These are phyloP conservation scores for Groenewaldozyma sp. DNA, from an alignment of 1,139 yeast genomes.

Conservation along the genomic window DNA sequence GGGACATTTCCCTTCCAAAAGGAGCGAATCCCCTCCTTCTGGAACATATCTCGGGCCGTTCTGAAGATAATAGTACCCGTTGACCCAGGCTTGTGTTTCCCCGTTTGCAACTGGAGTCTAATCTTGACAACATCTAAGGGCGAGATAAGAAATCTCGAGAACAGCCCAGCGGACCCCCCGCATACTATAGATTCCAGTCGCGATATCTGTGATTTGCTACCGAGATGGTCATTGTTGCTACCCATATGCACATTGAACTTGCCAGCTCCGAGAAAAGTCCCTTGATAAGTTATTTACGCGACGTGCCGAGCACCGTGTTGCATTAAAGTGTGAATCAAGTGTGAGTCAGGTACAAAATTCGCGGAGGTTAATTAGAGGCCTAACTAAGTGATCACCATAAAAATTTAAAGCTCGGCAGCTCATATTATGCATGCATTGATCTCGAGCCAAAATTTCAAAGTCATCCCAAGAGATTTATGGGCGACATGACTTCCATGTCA, in stretches of 20 bases:
- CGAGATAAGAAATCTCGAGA: conserved; percentile 54
- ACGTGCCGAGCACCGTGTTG: too few species aligned
- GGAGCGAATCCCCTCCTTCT: conserved; percentile 49
- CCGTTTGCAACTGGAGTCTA: conserved; percentile 56
- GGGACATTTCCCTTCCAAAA: conserved; percentile 96
- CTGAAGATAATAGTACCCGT: conserved; percentile 26
- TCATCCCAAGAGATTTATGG: too few species aligned
- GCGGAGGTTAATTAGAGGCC: too few species aligned
- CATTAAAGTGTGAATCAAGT: not conserved
- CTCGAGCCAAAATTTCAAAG: too few species aligned
- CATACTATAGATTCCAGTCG: conserved; percentile 41
- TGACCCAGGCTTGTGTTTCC: conserved; percentile 16
- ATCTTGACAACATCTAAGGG: conserved; percentile 88
- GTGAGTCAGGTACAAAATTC: conserved; percentile 2
- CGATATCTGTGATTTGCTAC: conserved; percentile 24
- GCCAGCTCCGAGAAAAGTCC: too few species aligned
- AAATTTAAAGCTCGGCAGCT: too few species aligned
- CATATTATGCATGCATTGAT: too few species aligned
- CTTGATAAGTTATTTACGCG: too few species aligned
- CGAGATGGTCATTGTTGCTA: conserved; percentile 21
- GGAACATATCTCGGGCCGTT: conserved; percentile 32
- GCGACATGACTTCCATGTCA: too few species aligned
- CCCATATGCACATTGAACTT: not conserved
- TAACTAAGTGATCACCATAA: too few species aligned
- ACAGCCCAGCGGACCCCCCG: conserved; percentile 65